Evolutionary conservation across 352 stramenopile genomes (phyloP).

Genomic region (Phytophthora crassamura): DNA sequence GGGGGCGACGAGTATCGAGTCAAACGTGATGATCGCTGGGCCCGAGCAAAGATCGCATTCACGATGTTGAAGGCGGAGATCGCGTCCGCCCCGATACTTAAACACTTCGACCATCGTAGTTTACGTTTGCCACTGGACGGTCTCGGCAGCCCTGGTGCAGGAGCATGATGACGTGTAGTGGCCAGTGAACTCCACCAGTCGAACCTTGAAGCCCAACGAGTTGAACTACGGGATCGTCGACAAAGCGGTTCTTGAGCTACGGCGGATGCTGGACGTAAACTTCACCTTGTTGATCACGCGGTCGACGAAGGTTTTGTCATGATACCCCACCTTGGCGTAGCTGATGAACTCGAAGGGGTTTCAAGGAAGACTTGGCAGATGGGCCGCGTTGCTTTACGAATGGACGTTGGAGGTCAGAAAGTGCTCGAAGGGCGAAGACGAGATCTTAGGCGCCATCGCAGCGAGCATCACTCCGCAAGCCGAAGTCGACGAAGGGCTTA

Average conservation of each 20-base stretch:
- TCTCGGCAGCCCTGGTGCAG: too few species aligned
- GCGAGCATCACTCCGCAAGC: not conserved
- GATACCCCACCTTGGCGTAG: slow-evolving; percentile 1
- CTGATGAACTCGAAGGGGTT: not conserved
- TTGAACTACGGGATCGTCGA: too few species aligned
- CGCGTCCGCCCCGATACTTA: not conserved
- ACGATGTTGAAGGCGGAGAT: slow-evolving; percentile 16
- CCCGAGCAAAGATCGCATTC: slow-evolving; percentile 11
- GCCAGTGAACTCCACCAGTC: slow-evolving; percentile 3
- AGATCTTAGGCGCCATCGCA: not conserved
- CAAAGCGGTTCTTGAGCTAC: not conserved
- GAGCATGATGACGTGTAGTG: slow-evolving; percentile 16
- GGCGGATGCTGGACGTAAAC: not conserved
- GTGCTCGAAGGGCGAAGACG: slow-evolving; percentile 8
- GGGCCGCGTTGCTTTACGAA: not conserved
- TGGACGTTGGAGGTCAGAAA: slow-evolving; percentile 16
- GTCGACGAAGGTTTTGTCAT: not conserved
- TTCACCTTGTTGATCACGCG: not conserved
- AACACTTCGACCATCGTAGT: slow-evolving; percentile 22
- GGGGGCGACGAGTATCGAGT: too few species aligned
- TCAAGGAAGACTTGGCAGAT: not conserved
- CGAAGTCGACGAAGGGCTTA: not conserved
- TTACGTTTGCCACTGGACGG: too few species aligned
- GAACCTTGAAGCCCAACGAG: slow-evolving; percentile 10
- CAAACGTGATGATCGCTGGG: too few species aligned